Base-by-base conservation (phyloP, 2,329 filamentous ascomycete genomes). In the Erysiphe pulchra region DNA sequence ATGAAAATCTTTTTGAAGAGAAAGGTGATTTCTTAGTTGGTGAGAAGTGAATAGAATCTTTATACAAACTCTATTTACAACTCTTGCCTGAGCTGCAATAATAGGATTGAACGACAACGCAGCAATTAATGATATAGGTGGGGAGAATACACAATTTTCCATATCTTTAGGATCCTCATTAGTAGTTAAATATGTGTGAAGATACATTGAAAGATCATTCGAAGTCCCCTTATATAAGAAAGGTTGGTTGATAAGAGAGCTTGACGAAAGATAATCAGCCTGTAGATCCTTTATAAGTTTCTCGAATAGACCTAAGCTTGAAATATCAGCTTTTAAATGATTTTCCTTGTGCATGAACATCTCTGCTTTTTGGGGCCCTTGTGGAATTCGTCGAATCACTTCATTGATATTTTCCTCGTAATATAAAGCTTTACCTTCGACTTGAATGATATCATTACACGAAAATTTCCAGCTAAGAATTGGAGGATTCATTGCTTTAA, bases 31-130 rank as follows among this genome's bases (percentile, higher is more conserved):
- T 14, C 73, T 70, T 4, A 98, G 61, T 10, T 73, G 65, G 55
- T 92, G 81, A 6, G 74, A 67, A 16, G 70, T 70, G 57, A 94
- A 92, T 17, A 95, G 70, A 9, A 92, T 64, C 45, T 73, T 68
- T 53, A 93, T 71, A 47, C 80, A 81, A 45, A 81, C 78, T 30
- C 73, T 73, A 52, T 86, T 90, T 34, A 93, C 69, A 0, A 92
- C 63, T 38, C 74, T 71, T 7, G 82, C 75, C 60, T 95, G 87
- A 0, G 75, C 71, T 9, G 70, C 64, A 14, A 92, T 68, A 14
- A 87, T 66, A 0, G 82, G 80, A 1, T 72, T 74, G 53, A 93
- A 79, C 0, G 83, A 92, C 11, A 92, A 64, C 9, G 80, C 62
- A 1, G 81, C 77, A 30, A 71, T 56, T 8, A 78, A 58, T 1